Evolutionary conservation across 768 basidiomycete genomes (phyloP), one percentile per base, ranked within the genome.

Genomic region (Pleurotus citrinopileatus): DNA sequence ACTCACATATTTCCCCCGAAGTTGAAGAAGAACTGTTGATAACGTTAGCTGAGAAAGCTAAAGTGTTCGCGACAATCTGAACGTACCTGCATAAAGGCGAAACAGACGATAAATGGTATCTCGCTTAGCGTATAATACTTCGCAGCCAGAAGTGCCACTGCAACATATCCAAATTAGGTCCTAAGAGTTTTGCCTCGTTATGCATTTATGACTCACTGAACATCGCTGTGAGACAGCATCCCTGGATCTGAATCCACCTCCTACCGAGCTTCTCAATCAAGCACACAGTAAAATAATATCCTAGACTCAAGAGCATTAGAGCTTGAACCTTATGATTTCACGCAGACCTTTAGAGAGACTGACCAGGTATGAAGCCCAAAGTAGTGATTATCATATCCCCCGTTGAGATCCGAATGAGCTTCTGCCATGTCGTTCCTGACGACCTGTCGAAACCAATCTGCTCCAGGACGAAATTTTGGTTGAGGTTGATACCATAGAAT

Each of bases 1-100:
- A 63, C 68, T 47, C 61, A 82, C 77, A 52, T 79, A 83, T 57
- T 89, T 2, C 85, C 84, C 20, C 88, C 88, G 61, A 89, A 90
- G 71, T 89, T 89, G 76, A 89, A 89, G 75, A 89, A 87, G 73
- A 88, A 88, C 73, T 4, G 1, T n/a, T n/a, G n/a, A n/a, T n/a
- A n/a, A n/a, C 50, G 9, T 28, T 15, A 12, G n/a, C 20, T 25
- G 42, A 25, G 3, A 15, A 17, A 22, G 20, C 10, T 22, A 22
- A 44, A 12, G 10, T 6, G 23, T 23, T 17, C 1, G 1, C 43
- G 2, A 1, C 20, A 44, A 44, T 12, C 19, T 7, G 6, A 27
- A 22, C 20, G 12, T 26, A 79, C 75, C 68, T 87, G 86, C 25
- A 89, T 70, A 60, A 91, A 68, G 0, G 87, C 76, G 63, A 91